phyloP scores from a whole-genome alignment of 2,329 filamentous ascomycete genomes.

The Colletotrichum tropicicola region DNA sequence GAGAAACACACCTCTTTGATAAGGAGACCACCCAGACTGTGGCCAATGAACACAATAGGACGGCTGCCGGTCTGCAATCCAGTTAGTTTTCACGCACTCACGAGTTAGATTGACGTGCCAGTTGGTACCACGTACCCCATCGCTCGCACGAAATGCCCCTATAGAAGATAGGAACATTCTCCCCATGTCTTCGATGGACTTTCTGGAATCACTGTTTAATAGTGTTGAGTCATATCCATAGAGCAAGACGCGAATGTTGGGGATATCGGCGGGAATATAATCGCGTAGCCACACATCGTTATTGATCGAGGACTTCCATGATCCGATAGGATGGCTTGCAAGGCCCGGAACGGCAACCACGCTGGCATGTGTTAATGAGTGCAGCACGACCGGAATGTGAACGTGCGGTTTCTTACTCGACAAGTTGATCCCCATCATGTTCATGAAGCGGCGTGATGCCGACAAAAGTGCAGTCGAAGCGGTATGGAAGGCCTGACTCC shows the following conservation, averaged over 20 bases:
- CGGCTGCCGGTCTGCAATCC: constrained; percentile 20
- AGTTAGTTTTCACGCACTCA: background rate
- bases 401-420: constrained; percentile 32
- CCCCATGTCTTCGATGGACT: constrained; percentile 33
- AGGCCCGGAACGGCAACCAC: constrained; percentile 40
- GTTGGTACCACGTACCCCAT: constrained; percentile 18
- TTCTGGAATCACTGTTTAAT: constrained; percentile 31
- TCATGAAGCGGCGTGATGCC: constrained; percentile 39
- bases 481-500: constrained; percentile 4
- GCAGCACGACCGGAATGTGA: constrained; percentile 6
- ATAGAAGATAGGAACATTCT: constrained; percentile 27
- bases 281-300: constrained; percentile 41
- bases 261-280: constrained; percentile 35
- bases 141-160: constrained; percentile 24
- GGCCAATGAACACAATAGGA: constrained; percentile 36
- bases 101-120: background rate
- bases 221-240: constrained; percentile 42
- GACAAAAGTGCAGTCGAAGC: constrained; percentile 32
- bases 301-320: constrained; percentile 36
- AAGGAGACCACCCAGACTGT: constrained; percentile 38
- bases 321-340: constrained; percentile 39
- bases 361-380: constrained; percentile 20
- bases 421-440: constrained; percentile 6
- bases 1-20: constrained; percentile 37
- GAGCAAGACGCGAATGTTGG: constrained; percentile 35